Base-by-base conservation (phyloP, 805 yeast species). In the Yamadazyma paraphyllophila region DNA sequence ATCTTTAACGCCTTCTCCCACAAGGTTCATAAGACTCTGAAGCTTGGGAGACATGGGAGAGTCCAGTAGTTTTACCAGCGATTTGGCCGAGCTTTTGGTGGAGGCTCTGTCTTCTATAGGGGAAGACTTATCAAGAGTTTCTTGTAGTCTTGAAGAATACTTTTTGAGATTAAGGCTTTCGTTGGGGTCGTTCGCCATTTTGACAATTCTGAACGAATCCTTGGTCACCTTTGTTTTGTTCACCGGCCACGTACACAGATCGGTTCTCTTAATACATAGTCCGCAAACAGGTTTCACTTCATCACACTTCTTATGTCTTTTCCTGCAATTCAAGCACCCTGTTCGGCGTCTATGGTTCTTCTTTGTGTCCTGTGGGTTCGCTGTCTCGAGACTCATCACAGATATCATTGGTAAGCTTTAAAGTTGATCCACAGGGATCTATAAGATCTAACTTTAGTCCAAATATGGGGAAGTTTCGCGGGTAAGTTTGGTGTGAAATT, bases 281-380 rank as follows among this genome's bases (percentile, higher is more conserved):
- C 51, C 45, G 41, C 57, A 54, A 2, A 16, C 30, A 2, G 57
- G 57, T 36, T 50, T 54, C 10, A 14, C 24, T 29, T 54, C 57
- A 35, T 54, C 56, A 41, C 57, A 54, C 33, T 54, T 54, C 42
- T 54, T 52, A 38, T 54, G 54, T 11, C 42, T 46, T 16, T 48
- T 39, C 11, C 57, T 36, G 37, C 57, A 54, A 15, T 40, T 46
- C n/a, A 52, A 41, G 35, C 57, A 54, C 10, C 57, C 57, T 11
- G 57, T 54, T 27, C 41, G 33, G 24, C 41, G 29, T 40, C 50
- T 14, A 15, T 47, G 36, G 52, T 46, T 38, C 30, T 42, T 36
- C 31, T 29, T 29, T 29, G 24, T 20, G 24, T 20, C 24, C 24
- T 3, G 24, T 6, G 24, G 24, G 24, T 20, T 20, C 6, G 24